These are phyloP conservation scores for Xerocomellus dryophilus DNA, from an alignment of 768 basidiomycete species.

Conservation along the genomic window DNA sequence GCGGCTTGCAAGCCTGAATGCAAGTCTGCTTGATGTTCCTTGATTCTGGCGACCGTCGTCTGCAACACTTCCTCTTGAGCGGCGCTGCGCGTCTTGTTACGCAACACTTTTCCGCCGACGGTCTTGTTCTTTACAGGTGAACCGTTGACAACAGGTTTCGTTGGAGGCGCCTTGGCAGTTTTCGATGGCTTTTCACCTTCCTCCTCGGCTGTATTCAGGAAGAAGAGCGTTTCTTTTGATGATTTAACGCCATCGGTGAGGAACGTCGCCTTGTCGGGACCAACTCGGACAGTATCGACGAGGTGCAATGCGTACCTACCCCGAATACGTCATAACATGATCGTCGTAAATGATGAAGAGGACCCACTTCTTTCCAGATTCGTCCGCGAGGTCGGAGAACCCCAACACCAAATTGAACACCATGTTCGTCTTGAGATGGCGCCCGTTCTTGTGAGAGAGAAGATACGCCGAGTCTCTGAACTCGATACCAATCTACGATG, in stretches of 20 bases:
- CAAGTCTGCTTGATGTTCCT: conserved; percentile 84
- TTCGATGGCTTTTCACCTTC: conserved; percentile 57
- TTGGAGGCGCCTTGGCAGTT: conserved; percentile 49
- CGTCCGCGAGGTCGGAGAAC: conserved; percentile 78
- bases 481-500: conserved; percentile 85
- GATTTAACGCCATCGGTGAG: conserved; percentile 84
- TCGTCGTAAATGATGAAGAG: background rate
- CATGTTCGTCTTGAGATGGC: conserved; percentile 74
- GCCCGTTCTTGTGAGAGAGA: conserved; percentile 75
- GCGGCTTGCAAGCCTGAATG: conserved; percentile 73
- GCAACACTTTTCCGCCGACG: conserved; percentile 79
- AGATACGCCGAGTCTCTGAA: conserved; percentile 88
- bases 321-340: background rate
- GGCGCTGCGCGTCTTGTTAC: conserved; percentile 87
- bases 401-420: conserved; percentile 81
- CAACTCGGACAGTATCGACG: conserved; percentile 84
- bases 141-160: conserved; percentile 56
- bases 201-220: conserved; percentile 60
- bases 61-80: conserved; percentile 81
- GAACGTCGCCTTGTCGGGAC: conserved; percentile 57
- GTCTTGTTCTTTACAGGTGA: conserved; percentile 69
- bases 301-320: conserved; percentile 82
- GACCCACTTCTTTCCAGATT: conserved; percentile 72
- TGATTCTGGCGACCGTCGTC: conserved; percentile 72
- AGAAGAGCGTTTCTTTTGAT: conserved; percentile 85